Conservation (phyloP, 2,329 filamentous ascomycete genomes). For the Tolypocladium sp. region DNA sequence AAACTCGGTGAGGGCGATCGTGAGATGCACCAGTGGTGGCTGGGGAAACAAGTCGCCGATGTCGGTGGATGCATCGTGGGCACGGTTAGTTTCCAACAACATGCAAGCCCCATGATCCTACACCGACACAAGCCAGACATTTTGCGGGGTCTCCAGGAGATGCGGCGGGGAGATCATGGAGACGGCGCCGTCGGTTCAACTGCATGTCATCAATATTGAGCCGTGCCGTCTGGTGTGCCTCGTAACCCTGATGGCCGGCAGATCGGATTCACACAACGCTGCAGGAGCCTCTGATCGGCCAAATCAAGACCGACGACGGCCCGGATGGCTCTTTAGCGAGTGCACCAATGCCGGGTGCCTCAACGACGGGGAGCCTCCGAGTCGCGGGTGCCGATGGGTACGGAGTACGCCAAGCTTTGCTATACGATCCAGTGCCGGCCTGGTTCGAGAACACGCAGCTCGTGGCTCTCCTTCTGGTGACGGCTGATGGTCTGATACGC, state of each 20-base stretch:
- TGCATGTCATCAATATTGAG: background rate
- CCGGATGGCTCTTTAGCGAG: background rate
- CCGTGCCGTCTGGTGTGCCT: background rate
- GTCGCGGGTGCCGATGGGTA: background rate
- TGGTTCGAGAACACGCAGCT: background rate
- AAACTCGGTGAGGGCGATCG: background rate
- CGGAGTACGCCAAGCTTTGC: background rate
- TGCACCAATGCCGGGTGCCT: background rate
- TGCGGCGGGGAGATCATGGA: background rate
- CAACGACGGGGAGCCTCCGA: background rate
- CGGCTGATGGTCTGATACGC: background rate
- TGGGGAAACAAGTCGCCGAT: background rate
- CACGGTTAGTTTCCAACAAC: background rate
- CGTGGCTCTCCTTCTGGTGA: background rate
- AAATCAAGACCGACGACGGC: background rate
- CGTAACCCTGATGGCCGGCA: background rate
- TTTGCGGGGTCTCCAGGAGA: background rate
- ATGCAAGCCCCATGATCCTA: background rate
- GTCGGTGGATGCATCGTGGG: background rate
- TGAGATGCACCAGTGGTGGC: background rate
- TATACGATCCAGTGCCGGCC: background rate
- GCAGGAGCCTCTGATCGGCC: background rate
- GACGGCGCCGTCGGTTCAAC: background rate
- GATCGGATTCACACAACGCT: background rate
- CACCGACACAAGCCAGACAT: background rate